Evolutionary conservation across 116 monocot genomes (phyloP).

Genomic region (Zostera marina): DNA sequence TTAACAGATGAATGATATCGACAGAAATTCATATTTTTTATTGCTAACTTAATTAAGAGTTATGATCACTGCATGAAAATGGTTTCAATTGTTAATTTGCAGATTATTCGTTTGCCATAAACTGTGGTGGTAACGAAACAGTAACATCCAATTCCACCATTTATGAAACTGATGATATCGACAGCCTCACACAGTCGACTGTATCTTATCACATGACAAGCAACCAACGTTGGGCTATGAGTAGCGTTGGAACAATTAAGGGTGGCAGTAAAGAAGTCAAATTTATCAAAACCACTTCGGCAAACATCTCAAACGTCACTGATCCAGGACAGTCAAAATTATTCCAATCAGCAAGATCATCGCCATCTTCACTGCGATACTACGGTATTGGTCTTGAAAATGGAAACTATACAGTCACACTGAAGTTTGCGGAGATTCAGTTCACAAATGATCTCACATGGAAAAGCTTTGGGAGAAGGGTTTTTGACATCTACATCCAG

Average conservation of each 20-base stretch:
- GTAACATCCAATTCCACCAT: slow-evolving; percentile 19
- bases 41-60: no score
- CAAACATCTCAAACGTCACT: slow-evolving; percentile 36
- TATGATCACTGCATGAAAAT: no score
- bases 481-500: slow-evolving; percentile 48
- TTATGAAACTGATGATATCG: slow-evolving; percentile 53
- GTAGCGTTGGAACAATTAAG: slow-evolving; percentile 47
- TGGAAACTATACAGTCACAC: slow-evolving; percentile 47
- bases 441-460: slow-evolving; percentile 28
- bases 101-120: slow-evolving; percentile 72
- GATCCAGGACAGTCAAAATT: slow-evolving; percentile 14
- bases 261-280: slow-evolving; percentile 15
- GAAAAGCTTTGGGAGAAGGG: slow-evolving; percentile 43
- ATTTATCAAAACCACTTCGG: slow-evolving; percentile 20
- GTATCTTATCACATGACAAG: slow-evolving; percentile 69
- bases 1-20: no score
- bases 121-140: slow-evolving; percentile 49
- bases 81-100: slow-evolving; percentile 7
- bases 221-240: slow-evolving; percentile 50
- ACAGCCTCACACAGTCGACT: slow-evolving; percentile 22
- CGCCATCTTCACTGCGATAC: slow-evolving; percentile 70
- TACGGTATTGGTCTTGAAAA: slow-evolving; percentile 71
- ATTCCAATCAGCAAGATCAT: slow-evolving; percentile 46
- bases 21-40: no score
- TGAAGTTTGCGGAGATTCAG: slow-evolving; percentile 40